These are phyloP conservation scores for Actinomucor elegans DNA, from an alignment of 371 early-diverging fungal genomes.

Conservation along the genomic window DNA sequence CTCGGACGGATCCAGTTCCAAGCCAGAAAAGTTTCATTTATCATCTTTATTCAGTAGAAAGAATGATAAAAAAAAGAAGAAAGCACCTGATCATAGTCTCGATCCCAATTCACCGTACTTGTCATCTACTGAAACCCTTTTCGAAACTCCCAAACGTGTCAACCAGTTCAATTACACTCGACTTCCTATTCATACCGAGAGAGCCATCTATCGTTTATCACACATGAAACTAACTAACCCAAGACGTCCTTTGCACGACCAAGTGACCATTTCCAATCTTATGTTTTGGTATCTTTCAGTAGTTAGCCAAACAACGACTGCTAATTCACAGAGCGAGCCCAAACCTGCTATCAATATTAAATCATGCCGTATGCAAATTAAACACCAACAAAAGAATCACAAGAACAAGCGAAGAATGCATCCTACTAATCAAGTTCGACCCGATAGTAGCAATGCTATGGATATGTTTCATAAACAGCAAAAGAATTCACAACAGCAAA, in stretches of 20 bases:
- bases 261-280: slow-evolving; percentile 75
- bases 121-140: no score
- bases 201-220: slow-evolving; percentile 68
- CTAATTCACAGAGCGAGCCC: not conserved
- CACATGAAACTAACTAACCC: slow-evolving; percentile 71
- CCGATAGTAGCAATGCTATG: slow-evolving; percentile 12
- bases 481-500: not conserved
- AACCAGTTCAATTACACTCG: slow-evolving; percentile 25
- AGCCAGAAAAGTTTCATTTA: not conserved
- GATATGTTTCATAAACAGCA: slow-evolving; percentile 3
- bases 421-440: slow-evolving; percentile 10
- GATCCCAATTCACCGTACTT: no score
- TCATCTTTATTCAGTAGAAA: slow-evolving; percentile 5
- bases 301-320: slow-evolving; percentile 1
- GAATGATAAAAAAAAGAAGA: not conserved
- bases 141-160: no score
- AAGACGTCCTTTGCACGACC: slow-evolving; percentile 66
- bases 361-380: slow-evolving; percentile 2
- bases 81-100: not conserved
- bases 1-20: no score
- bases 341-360: not conserved
- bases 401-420: slow-evolving; percentile 1
- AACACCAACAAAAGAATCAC: not conserved
- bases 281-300: slow-evolving; percentile 73
- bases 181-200: slow-evolving; percentile 62